Base-by-base conservation (phyloP, 768 basidiomycete genomes). In the Kwoniella bestiolae region DNA sequence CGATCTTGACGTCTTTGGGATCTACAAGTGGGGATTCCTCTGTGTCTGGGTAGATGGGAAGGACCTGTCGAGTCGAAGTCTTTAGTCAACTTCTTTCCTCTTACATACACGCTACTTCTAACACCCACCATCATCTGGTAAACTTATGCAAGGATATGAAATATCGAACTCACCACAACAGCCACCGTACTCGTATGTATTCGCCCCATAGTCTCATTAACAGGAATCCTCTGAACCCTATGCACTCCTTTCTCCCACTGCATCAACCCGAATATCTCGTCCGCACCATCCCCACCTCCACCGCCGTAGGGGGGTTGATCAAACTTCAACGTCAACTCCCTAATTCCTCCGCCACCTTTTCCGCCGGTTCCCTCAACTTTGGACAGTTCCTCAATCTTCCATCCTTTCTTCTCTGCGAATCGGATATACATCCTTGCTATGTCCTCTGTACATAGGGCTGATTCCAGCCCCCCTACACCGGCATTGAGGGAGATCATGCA, bases 241-340 rank as follows among this genome's bases (percentile, higher is more conserved):
- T 98, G 96, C 0, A 99, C 93, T 2, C 96, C 96, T 65, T 90
- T 93, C 80, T 99, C 96, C 88, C 90, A 94, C 38, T 88, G 83
- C 58, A 98, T 79, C 28, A 44, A 41, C 16, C 72, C 74, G 46
- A 58, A 78, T 5, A 72, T 69, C 25, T 56, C 61, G 1, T 85
- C 82, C 0, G 92, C 93, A 8, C 93, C 61, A 1, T 85, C 82
- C 0, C 92, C 93, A 8, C 93, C 80, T 0, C 92, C 91, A 65
- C 8, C 8, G 31, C 14, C 34, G n/a, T 45, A 59, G 23, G 56
- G 45, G 88, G 53, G 41, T 14, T 61, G 60, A 5, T 44, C 25
- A 26, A 79, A 66, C 62, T 78, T 74, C 35, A 80, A 53, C 1
- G 78, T 79, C 26, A 77, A 79, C 82, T 80, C 82, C 68, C 73